Evolutionary conservation across 805 yeast genomes (phyloP).

Genomic region (Wickerhamomyces xylosicus): DNA sequence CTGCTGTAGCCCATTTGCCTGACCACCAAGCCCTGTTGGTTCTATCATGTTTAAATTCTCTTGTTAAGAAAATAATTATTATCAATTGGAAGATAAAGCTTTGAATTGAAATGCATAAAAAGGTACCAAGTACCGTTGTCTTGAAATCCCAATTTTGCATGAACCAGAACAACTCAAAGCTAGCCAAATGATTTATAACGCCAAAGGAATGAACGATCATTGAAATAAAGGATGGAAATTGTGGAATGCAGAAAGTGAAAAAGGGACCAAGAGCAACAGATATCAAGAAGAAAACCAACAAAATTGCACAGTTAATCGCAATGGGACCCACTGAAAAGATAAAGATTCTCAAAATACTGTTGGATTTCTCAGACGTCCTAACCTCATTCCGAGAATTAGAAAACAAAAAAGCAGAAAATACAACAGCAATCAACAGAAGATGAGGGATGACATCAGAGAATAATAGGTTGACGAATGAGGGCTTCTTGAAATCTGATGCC

Average conservation of each 20-base stretch:
- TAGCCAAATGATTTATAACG: slow-evolving; percentile 34
- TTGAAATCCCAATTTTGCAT: slow-evolving; percentile 48
- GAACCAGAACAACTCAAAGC: slow-evolving; percentile 44
- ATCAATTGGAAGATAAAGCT: slow-evolving; percentile 36
- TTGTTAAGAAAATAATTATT: slow-evolving; percentile 34
- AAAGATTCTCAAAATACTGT: slow-evolving; percentile 32
- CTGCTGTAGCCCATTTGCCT: slow-evolving; percentile 51
- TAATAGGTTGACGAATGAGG: slow-evolving; percentile 35
- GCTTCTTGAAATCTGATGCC: slow-evolving; percentile 35
- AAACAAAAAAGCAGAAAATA: slow-evolving; percentile 39
- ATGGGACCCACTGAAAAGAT: slow-evolving; percentile 40
- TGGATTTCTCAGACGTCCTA: slow-evolving; percentile 23
- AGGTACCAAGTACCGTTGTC: slow-evolving; percentile 43
- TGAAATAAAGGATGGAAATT: slow-evolving; percentile 42
- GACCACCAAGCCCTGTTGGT: slow-evolving; percentile 64
- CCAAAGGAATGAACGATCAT: slow-evolving; percentile 36
- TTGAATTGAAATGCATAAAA: slow-evolving; percentile 37
- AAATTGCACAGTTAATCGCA: slow-evolving; percentile 27
- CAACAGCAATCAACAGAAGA: slow-evolving; percentile 22
- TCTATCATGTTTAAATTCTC: slow-evolving; percentile 44
- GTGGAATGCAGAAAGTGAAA: slow-evolving; percentile 25
- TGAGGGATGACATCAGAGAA: slow-evolving; percentile 31
- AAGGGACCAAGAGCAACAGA: slow-evolving; percentile 41
- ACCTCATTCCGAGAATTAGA: slow-evolving; percentile 42
- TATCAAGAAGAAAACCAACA: slow-evolving; percentile 28